A percentile compares a stretch with the other conserved stretches of the same genome.
Evolutionary conservation across 169 alveolate genomes (phyloP).

Genomic region (Eimeria praecox): DNA sequence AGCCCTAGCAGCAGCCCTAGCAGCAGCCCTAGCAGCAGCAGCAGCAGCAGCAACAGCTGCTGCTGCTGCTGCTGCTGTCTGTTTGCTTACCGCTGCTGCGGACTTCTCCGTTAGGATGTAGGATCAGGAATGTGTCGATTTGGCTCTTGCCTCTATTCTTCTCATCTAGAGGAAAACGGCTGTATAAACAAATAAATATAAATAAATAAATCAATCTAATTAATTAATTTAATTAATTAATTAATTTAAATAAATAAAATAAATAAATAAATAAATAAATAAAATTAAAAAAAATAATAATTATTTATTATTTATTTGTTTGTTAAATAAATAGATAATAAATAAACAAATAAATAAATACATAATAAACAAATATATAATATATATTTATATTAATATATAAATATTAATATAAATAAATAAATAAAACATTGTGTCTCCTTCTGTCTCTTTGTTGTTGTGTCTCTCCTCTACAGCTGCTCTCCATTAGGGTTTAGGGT

Average conservation of each 20-base stretch:
- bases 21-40: too few relatives aligned
- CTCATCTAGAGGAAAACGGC: slow-evolving; percentile 55
- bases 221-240: too few relatives aligned
- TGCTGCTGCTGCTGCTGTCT: neutral
- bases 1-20: too few relatives aligned
- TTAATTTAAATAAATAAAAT: too few relatives aligned
- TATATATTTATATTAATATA: neutral
- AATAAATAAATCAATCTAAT: too few relatives aligned
- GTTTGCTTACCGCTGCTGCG: slow-evolving; percentile 39
- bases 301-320: too few relatives aligned
- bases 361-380: too few relatives aligned
- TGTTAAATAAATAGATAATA: too few relatives aligned
- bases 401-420: neutral
- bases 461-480: neutral
- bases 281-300: too few relatives aligned
- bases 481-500: neutral
- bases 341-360: neutral
- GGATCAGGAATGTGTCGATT: slow-evolving; percentile 42
- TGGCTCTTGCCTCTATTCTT: slow-evolving; percentile 3
- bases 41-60: neutral
- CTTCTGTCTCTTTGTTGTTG: neutral
- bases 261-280: too few relatives aligned
- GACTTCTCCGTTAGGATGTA: slow-evolving; percentile 41
- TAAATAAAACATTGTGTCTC: neutral
- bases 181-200: neutral